A percentile compares a stretch with the other conserved stretches of the same genome.
Conservation (phyloP, 768 basidiomycete genomes). For the Xerocomellus dryophilus region DNA sequence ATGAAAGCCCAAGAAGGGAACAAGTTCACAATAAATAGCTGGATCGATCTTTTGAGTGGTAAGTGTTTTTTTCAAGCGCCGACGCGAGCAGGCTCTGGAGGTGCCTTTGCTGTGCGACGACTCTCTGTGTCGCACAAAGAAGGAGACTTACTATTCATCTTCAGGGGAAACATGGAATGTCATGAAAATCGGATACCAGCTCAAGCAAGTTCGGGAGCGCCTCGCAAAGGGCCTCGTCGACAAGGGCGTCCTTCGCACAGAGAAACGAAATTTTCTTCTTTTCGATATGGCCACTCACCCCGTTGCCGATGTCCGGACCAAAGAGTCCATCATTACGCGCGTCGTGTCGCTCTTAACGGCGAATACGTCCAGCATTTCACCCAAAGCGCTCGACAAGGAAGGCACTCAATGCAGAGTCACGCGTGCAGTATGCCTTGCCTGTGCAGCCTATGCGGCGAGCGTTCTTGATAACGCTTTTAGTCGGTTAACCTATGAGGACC, state of each 20-base stretch:
- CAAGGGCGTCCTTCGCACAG: conserved; percentile 97
- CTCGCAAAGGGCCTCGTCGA: conserved; percentile 97
- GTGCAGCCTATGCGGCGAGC: conserved; percentile 90
- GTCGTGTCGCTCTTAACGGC: conserved; percentile 76
- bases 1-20: conserved; percentile 72
- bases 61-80: background rate
- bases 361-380: conserved; percentile 76
- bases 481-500: conserved; percentile 84
- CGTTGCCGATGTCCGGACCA: conserved; percentile 87
- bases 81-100: background rate
- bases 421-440: conserved; percentile 82
- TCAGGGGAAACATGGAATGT: conserved; percentile 99
- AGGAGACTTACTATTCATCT: background rate
- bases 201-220: conserved; percentile 97
- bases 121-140: background rate
- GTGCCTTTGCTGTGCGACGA: background rate
- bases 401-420: conserved; percentile 76
- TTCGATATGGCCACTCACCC: conserved; percentile 99
- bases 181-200: conserved; percentile 98
- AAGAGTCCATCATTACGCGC: conserved; percentile 79
- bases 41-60: conserved; percentile 96
- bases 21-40: conserved; percentile 72
- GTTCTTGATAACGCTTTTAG: conserved; percentile 94
- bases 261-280: conserved; percentile 96
- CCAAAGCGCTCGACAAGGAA: conserved; percentile 69